Evolutionary conservation across 1,284 basidiomycete genomes (phyloP).

Genomic region (Afroboletus lepidellus): DNA sequence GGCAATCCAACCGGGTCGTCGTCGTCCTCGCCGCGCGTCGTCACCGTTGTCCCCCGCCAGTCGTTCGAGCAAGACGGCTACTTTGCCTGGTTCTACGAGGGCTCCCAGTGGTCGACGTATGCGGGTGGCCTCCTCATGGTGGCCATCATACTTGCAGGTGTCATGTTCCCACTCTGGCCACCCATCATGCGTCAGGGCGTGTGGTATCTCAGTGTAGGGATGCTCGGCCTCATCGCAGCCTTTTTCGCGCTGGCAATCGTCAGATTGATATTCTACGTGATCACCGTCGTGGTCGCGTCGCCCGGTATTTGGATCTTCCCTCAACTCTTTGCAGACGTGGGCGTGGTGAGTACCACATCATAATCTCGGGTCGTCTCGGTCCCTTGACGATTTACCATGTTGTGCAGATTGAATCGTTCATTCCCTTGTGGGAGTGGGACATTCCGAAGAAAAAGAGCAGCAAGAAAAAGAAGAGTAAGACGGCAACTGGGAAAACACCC

Average conservation of each 20-base stretch:
- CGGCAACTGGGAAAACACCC: constrained; percentile 20
- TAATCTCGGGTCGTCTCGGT: constrained; percentile 6
- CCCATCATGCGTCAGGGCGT: constrained; percentile 91
- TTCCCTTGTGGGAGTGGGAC: constrained; percentile 98
- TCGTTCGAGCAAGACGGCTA: constrained; percentile 76
- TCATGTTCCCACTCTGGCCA: constrained; percentile 99
- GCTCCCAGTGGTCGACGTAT: constrained; percentile 90
- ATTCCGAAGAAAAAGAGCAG: constrained; percentile 82
- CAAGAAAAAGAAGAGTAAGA: constrained; percentile 64
- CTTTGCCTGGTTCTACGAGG: constrained; percentile 98
- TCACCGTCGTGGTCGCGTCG: constrained; percentile 82
- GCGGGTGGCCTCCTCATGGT: constrained; percentile 94
- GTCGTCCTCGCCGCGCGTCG: constrained; percentile 72
- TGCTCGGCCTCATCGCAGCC: constrained; percentile 85
- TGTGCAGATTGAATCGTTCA: constrained; percentile 90
- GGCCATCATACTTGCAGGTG: constrained; percentile 89
- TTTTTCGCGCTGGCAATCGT: constrained; percentile 94
- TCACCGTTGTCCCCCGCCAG: constrained; percentile 84
- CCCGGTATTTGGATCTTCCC: constrained; percentile 99
- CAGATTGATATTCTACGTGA: constrained; percentile 90
- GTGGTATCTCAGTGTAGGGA: constrained; percentile 90
- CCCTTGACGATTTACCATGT: constrained; percentile 2
- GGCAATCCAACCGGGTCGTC: constrained; percentile 67
- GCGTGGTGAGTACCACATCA: constrained; percentile 74
- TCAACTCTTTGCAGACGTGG: constrained; percentile 96